A percentile compares a stretch with the other conserved stretches of the same genome.
Conservation (phyloP, 2,329 filamentous ascomycete species). For the Shiraia bambusicola region DNA sequence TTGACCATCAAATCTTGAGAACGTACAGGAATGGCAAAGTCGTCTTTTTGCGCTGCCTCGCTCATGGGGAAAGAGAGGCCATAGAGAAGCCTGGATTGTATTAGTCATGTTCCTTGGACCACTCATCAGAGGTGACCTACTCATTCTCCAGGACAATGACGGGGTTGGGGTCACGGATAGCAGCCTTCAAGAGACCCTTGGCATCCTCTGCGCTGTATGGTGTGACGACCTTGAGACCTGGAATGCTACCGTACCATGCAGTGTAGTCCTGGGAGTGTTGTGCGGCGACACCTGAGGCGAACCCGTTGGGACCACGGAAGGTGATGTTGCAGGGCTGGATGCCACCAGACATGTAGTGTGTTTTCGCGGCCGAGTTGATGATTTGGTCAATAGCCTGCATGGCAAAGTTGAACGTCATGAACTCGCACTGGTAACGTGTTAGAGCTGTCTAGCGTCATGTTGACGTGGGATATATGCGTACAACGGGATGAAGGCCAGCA, state of each 20-base stretch:
- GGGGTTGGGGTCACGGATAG: constrained; percentile 97
- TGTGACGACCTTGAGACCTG: constrained; percentile 92
- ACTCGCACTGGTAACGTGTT: constrained; percentile 72
- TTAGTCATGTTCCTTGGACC: constrained; percentile 11
- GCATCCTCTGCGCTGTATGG: constrained; percentile 98
- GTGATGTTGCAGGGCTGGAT: constrained; percentile 99
- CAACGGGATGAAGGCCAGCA: constrained; percentile 89
- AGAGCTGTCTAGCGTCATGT: constrained; percentile 4
- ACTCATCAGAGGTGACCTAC: constrained; percentile 28
- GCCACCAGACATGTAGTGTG: constrained; percentile 99
- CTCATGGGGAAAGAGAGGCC: constrained; percentile 96
- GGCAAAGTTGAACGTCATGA: constrained; percentile 99
- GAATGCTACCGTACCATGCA: constrained; percentile 98
- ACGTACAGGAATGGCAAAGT: constrained; percentile 82
- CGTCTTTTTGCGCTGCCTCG: constrained; percentile 89
- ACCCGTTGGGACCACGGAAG: constrained; percentile 98
- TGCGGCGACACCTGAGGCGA: constrained; percentile 89
- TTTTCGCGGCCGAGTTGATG: constrained; percentile 98
- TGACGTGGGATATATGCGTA: constrained; percentile 51
- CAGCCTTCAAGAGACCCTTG: constrained; percentile 96
- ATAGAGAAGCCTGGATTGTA: constrained; percentile 69
- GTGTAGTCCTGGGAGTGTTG: constrained; percentile 99
- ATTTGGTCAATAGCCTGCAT: constrained; percentile 99
- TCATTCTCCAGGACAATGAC: constrained; percentile 68
- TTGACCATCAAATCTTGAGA: neutral